phyloP scores from a whole-genome alignment of 73 alveolate species.

The Paraurostyla sp. region DNA sequence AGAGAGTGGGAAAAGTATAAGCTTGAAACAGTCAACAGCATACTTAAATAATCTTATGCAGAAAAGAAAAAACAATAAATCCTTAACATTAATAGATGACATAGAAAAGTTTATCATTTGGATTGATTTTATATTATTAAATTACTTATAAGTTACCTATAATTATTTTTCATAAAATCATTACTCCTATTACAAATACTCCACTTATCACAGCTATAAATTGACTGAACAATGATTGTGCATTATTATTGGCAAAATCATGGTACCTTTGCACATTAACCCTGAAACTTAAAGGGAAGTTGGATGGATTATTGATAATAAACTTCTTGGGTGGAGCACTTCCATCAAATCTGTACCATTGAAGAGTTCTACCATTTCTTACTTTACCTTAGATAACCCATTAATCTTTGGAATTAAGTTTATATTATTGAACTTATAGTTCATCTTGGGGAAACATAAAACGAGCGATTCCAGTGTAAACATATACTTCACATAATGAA shows the following conservation, averaged over 20 bases:
- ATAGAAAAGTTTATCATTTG: not conserved
- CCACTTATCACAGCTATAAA: not conserved
- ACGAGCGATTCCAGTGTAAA: slow-evolving; percentile 26
- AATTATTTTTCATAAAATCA: too few species aligned
- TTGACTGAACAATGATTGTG: not conserved
- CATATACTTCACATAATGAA: not conserved
- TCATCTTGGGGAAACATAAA: not conserved
- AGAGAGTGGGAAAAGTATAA: slow-evolving; percentile 71
- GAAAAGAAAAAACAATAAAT: slow-evolving; percentile 2
- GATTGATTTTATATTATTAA: not conserved
- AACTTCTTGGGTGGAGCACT: not conserved
- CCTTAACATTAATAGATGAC: slow-evolving; percentile 46
- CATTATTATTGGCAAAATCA: not conserved
- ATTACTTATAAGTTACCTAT: not conserved
- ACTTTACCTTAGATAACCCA: not conserved
- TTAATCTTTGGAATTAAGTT: not conserved
- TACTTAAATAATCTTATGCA: slow-evolving; percentile 31
- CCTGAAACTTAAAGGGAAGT: slow-evolving; percentile 28
- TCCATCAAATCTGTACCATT: slow-evolving; percentile 35
- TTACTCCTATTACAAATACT: too few species aligned
- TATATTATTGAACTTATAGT: not conserved
- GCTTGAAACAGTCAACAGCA: slow-evolving; percentile 51
- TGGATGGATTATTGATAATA: slow-evolving; percentile 10
- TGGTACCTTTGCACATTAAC: slow-evolving; percentile 5
- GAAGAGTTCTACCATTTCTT: not conserved